phyloP scores from a whole-genome alignment of 345 rosid genomes.

The Brassica napus region DNA sequence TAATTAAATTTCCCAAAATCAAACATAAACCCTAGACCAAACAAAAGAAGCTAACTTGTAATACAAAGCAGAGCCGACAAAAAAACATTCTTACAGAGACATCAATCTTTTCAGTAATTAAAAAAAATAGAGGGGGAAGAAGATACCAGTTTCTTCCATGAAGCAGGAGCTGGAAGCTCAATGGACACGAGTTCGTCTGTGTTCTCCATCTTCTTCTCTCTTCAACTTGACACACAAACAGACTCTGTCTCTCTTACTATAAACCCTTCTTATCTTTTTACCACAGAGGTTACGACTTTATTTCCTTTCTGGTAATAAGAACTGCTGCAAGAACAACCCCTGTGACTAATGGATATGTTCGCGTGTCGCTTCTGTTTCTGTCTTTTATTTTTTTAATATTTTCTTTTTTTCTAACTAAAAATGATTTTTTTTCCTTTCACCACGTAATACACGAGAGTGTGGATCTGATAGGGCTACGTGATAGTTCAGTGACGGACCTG shows the following conservation, averaged over 20 bases:
- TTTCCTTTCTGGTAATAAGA: slow-evolving; percentile 33
- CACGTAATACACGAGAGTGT: slow-evolving; percentile 38
- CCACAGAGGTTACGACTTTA: neutral
- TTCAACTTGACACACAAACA: slow-evolving; percentile 16
- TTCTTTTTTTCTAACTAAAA: neutral
- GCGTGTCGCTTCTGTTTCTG: slow-evolving; percentile 32
- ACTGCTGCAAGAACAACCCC: slow-evolving; percentile 20
- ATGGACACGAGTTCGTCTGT: slow-evolving; percentile 63
- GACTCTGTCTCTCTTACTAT: neutral
- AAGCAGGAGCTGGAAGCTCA: slow-evolving; percentile 79
- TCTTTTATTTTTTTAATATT: neutral
- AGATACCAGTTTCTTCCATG: slow-evolving; percentile 82
- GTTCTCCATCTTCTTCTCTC: slow-evolving; percentile 42
- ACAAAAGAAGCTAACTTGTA: neutral
- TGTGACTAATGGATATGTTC: slow-evolving; percentile 37
- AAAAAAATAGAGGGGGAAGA: neutral
- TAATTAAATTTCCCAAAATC: slow-evolving; percentile 17
- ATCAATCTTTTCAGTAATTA: neutral
- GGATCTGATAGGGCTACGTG: slow-evolving; percentile 22
- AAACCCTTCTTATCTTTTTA: slow-evolving; percentile 2
- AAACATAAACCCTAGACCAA: slow-evolving; percentile 21
- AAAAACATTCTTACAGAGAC: slow-evolving; percentile 4
- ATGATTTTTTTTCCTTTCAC: slow-evolving; percentile 10
- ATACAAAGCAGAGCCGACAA: slow-evolving; percentile 7
- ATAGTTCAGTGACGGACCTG: slow-evolving; percentile 37